phyloP scores from a whole-genome alignment of 108 stramenopile species.

The Nitzschia inconspicua region DNA sequence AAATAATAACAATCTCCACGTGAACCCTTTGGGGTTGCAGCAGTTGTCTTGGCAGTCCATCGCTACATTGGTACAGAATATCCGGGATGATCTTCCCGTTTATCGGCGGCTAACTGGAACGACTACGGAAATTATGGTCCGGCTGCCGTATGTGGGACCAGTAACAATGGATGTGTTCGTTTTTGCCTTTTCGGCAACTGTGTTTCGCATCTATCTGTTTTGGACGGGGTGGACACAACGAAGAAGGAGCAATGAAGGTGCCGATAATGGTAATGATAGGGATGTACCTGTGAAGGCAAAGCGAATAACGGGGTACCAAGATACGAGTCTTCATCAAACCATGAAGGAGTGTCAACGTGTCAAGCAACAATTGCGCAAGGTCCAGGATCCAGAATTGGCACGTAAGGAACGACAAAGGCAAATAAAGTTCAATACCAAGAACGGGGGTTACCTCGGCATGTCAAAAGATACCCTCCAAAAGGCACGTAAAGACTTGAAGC shows the following conservation, averaged over 20 bases:
- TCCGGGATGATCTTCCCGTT: too few species aligned
- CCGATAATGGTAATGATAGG: neutral
- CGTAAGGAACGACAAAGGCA: slow-evolving; percentile 3
- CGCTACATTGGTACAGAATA: too few species aligned
- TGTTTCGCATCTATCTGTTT: neutral
- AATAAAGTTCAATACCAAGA: neutral
- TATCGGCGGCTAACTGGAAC: too few species aligned
- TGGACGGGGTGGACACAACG: slow-evolving; percentile 11
- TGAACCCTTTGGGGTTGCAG: too few species aligned
- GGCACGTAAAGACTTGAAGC: neutral
- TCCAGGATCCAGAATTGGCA: neutral
- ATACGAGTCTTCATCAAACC: neutral
- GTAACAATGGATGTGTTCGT: slow-evolving; percentile 2
- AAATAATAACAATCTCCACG: too few species aligned
- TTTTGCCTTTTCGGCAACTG: slow-evolving; percentile 1
- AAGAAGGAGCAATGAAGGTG: neutral
- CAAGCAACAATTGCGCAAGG: neutral
- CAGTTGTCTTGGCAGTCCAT: too few species aligned
- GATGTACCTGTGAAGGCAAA: slow-evolving; percentile 8
- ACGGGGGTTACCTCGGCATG: slow-evolving; percentile 7
- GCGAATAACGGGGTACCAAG: slow-evolving; percentile 2
- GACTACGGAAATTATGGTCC: neutral
- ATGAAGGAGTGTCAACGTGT: slow-evolving; percentile 2
- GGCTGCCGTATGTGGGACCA: slow-evolving; percentile 4
- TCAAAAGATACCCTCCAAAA: slow-evolving; percentile 2